A percentile compares a stretch with the other conserved stretches of the same genome.
Conservation (phyloP, 2,329 filamentous ascomycete species). For the Arthrobotrys pseudoclavata region DNA sequence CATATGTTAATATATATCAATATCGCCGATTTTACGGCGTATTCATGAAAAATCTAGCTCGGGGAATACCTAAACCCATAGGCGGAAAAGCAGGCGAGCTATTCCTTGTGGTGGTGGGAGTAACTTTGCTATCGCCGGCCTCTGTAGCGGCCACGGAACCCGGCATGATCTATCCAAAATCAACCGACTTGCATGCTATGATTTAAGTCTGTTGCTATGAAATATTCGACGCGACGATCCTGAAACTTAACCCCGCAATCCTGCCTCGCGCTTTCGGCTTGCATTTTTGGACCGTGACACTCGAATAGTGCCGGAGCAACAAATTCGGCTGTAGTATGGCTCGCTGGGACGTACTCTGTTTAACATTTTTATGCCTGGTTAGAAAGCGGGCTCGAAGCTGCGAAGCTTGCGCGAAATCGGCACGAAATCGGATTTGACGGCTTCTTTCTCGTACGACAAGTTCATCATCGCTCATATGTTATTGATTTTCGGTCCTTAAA, state of each 20-base stretch:
- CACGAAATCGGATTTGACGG: conserved; percentile 1
- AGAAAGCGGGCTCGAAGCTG: not conserved
- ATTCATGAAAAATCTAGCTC: not conserved
- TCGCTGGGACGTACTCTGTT: not conserved
- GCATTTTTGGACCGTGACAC: conserved; percentile 9
- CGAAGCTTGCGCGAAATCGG: not conserved
- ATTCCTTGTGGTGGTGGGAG: conserved; percentile 46
- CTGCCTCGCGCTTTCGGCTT: conserved; percentile 1
- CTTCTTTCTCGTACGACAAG: conserved; percentile 4
- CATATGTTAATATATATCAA: not conserved
- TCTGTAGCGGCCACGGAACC: conserved; percentile 53
- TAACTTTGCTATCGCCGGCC: conserved; percentile 30
- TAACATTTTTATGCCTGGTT: not conserved
- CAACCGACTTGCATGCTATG: not conserved
- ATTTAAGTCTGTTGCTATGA: not conserved
- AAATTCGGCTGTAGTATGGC: not conserved
- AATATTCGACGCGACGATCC: not conserved
- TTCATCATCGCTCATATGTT: not conserved
- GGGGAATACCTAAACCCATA: not conserved
- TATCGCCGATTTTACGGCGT: not conserved
- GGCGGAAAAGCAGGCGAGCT: conserved; percentile 32
- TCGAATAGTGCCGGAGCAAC: not conserved
- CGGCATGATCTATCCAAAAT: conserved; percentile 26
- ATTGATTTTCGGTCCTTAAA: not conserved
- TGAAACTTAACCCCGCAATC: conserved; percentile 4